A percentile compares a stretch with the other conserved stretches of the same genome.
phyloP scores from a whole-genome alignment of 2,329 filamentous ascomycete species.

The Colletotrichum spaethianum region DNA sequence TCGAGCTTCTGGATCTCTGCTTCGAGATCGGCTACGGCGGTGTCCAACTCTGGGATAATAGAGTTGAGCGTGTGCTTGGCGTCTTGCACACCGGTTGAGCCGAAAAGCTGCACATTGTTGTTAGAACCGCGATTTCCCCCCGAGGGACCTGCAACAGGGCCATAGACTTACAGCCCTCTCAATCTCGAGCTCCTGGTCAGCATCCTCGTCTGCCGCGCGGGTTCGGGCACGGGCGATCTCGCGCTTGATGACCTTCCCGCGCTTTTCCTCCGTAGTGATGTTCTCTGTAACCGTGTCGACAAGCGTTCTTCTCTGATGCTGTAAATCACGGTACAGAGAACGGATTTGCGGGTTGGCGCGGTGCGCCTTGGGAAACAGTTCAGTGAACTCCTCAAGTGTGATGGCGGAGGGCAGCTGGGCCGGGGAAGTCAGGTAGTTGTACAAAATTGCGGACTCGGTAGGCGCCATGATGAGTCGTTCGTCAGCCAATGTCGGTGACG shows the following conservation, averaged over 20 bases:
- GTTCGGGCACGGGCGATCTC: conserved; percentile 69
- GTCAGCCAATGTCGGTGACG: conserved; percentile 40
- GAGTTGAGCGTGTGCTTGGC: conserved; percentile 73
- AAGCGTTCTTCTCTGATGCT: conserved; percentile 78
- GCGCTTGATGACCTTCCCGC: conserved; percentile 70
- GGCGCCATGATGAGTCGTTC: conserved; percentile 72
- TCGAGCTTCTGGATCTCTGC: conserved; percentile 77
- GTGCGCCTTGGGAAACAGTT: conserved; percentile 79
- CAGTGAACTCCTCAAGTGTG: conserved; percentile 81
- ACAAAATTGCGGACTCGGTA: conserved; percentile 81
- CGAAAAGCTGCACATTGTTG: conserved; percentile 67
- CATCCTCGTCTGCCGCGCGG: conserved; percentile 67
- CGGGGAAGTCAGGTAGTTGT: conserved; percentile 83
- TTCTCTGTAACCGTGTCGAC: conserved; percentile 77
- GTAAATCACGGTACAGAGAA: conserved; percentile 83
- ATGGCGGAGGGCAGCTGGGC: conserved; percentile 81
- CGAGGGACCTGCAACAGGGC: neutral
- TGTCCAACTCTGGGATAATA: conserved; percentile 78
- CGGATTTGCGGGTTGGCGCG: conserved; percentile 78
- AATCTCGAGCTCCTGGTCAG: conserved; percentile 75
- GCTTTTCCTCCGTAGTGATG: conserved; percentile 75
- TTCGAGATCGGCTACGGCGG: conserved; percentile 76
- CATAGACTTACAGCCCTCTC: conserved; percentile 65
- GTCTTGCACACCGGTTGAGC: conserved; percentile 61
- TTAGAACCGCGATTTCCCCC: conserved; percentile 10